Evolutionary conservation across 2,329 filamentous ascomycete species (phyloP).

Genomic region (Phialophora tarda): DNA sequence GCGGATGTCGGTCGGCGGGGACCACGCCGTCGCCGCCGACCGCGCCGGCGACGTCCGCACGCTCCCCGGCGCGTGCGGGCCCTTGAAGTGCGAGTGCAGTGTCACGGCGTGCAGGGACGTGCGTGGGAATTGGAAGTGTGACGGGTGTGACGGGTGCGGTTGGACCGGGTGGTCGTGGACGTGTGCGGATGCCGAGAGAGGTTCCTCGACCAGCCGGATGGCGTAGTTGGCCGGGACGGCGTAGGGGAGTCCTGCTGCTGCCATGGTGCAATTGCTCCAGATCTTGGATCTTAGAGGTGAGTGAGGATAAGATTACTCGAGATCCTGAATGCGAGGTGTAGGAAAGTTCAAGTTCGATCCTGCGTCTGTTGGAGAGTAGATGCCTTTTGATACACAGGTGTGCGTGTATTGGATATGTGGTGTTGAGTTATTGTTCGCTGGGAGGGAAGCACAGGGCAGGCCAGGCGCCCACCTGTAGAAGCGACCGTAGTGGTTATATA

Average conservation of each 20-base stretch:
- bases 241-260: conserved; percentile 27
- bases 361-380: background rate
- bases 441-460: background rate
- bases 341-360: background rate
- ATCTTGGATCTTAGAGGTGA: no score
- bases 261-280: no score
- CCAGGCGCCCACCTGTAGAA: background rate
- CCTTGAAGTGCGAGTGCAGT: conserved; percentile 31
- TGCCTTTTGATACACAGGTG: background rate
- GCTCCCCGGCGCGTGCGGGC: conserved; percentile 31
- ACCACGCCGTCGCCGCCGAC: conserved; percentile 16
- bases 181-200: background rate
- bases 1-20: conserved; percentile 33
- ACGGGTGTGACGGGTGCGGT: conserved; percentile 31
- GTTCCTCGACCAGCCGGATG: conserved; percentile 34
- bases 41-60: conserved; percentile 21
- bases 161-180: conserved; percentile 20
- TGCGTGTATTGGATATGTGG: background rate
- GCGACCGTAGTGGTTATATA: background rate
- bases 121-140: conserved; percentile 34
- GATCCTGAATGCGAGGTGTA: background rate
- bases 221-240: conserved; percentile 34
- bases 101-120: conserved; percentile 33
- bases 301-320: background rate
- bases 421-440: background rate